phyloP scores from a whole-genome alignment of 2,329 filamentous ascomycete species.

The Eurotiales sp. region DNA sequence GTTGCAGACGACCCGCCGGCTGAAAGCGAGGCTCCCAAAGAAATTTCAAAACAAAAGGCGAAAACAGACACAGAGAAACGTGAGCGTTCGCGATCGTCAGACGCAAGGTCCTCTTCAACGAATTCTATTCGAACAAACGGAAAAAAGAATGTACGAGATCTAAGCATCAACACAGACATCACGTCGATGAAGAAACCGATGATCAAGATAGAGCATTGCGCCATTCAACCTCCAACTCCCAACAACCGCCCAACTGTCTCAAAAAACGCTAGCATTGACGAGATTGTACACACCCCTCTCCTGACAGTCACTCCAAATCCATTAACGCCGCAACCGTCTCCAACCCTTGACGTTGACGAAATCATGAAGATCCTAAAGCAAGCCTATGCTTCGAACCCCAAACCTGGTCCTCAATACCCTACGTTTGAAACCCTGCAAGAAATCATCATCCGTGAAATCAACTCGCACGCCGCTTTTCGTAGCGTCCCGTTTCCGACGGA shows the following conservation, averaged over 20 bases:
- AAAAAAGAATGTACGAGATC: conserved; percentile 37
- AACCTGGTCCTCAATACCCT: conserved; percentile 26
- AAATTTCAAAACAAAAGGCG: background rate
- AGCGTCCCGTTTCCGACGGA: conserved; percentile 28
- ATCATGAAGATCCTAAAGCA: conserved; percentile 42
- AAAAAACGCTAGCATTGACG: conserved; percentile 35
- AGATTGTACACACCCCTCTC: conserved; percentile 41
- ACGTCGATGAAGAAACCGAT: conserved; percentile 28
- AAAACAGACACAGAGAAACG: background rate
- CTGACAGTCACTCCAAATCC: conserved; percentile 25
- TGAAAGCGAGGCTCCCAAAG: no score
- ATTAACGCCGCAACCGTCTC: conserved; percentile 21
- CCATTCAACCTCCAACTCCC: conserved; percentile 35
- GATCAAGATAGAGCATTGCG: conserved; percentile 32
- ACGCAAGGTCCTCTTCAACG: background rate
- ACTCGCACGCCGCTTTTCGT: conserved; percentile 42
- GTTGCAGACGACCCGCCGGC: background rate
- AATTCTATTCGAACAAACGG: conserved; percentile 19
- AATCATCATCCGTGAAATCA: conserved; percentile 42
- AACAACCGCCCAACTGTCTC: conserved; percentile 20
- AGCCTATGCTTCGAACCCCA: conserved; percentile 30
- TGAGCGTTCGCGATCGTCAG: background rate
- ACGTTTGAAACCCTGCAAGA: conserved; percentile 42
- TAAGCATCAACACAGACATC: conserved; percentile 39
- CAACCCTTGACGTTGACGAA: conserved; percentile 34